Evolutionary conservation across 139 green algal species (phyloP), one percentile per base, ranked within the genome.

Genomic region (Micromonas commoda): DNA sequence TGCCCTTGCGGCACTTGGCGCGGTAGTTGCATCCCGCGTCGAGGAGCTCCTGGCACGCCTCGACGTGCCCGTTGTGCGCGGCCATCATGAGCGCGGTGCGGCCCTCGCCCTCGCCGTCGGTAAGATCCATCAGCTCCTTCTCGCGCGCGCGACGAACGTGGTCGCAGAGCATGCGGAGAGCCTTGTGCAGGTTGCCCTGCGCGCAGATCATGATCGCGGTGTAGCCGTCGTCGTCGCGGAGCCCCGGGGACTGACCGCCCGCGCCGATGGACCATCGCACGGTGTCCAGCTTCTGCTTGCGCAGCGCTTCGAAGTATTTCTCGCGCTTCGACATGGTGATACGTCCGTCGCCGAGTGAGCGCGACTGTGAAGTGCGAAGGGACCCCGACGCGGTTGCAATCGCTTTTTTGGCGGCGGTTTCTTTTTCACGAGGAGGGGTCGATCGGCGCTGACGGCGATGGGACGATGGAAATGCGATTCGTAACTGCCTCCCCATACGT

Each of bases 1-100:
- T 39, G 3, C 64, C 64, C 32, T 4, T 63, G 5, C 1, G 35
- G 20, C 63, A 72, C 75, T 80, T 80, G 9, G 73, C 5, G 31
- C 29, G 64, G 23, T 21, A 51, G 32, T 73, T 73, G 16, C 23
- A 29, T 28, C 75, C 75, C 2, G 75, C 75, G 64, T 80, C 29
- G 24, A 80, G 66, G 28, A 80, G 37, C 57, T 80, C 75, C 4
- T 69, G 2, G 53, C 72, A 78, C 54, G 54, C 2, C 37, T 80
- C 74, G 33, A 6, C 6, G 29, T 73, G 37, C 21, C 74, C 74
- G 23, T 64, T 38, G 19, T 63, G 24, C 61, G 74, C 57, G 31
- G 74, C 74, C 74, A 80, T 80, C 74, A 80, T 80, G 0, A 80
- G 20, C 63, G 74, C 74, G 19, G 74, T 80, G 1, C 37, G 1